Evolutionary conservation across 192 early-diverging fungal genomes (phyloP).

Genomic region (Backusella mclennaniae): DNA sequence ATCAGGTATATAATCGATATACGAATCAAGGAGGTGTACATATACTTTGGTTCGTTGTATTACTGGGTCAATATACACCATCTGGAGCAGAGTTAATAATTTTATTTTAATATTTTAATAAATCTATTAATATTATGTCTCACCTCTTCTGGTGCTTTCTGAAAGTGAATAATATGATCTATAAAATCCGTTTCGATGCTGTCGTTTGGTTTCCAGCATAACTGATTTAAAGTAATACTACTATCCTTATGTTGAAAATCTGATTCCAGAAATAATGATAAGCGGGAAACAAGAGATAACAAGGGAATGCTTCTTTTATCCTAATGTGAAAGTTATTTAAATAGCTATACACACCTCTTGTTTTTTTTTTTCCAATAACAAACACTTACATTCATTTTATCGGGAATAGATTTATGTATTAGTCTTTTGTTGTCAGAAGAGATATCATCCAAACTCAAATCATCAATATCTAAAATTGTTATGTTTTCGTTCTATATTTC

Average conservation of each 20-base stretch:
- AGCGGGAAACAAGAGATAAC: constrained; percentile 54
- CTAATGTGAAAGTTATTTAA: constrained; percentile 11
- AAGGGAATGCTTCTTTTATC: constrained; percentile 49
- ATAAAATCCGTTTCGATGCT: constrained; percentile 35
- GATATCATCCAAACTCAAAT: constrained; percentile 42
- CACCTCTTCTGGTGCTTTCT: constrained; percentile 51
- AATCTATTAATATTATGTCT: background rate
- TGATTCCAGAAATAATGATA: constrained; percentile 46
- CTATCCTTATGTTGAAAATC: constrained; percentile 60
- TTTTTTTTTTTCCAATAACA: background rate
- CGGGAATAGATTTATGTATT: constrained; percentile 43
- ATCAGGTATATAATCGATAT: constrained; percentile 61
- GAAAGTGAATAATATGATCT: constrained; percentile 57
- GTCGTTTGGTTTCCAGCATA: constrained; percentile 45
- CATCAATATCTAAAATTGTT: constrained; percentile 49
- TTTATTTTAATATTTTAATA: background rate
- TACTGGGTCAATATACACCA: constrained; percentile 42
- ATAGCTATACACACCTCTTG: too few relatives aligned
- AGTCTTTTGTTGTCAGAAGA: constrained; percentile 22
- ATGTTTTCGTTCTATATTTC: constrained; percentile 43
- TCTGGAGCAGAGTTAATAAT: constrained; percentile 18
- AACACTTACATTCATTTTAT: constrained; percentile 39
- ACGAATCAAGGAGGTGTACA: constrained; percentile 53
- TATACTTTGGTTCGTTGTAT: constrained; percentile 57
- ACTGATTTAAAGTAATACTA: constrained; percentile 48